A percentile compares a stretch with the other conserved stretches of the same genome.
Conservation (phyloP, 257 asterid genomes). For the Penstemon newberryi region DNA sequence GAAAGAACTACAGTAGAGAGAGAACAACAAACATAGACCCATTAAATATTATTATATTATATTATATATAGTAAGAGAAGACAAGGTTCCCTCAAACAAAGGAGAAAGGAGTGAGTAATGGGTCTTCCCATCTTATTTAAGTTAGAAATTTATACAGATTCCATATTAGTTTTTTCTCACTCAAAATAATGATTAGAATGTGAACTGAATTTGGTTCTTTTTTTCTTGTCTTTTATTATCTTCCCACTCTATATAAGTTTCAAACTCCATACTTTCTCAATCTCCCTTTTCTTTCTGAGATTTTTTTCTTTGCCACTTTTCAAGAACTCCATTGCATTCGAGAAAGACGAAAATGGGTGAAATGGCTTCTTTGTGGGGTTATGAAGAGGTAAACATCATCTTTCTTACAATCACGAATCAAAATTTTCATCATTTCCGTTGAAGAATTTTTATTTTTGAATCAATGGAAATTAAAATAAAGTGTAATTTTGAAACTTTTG, state of each 20-base stretch:
- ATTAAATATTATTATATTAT: not conserved
- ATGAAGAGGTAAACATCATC: slow-evolving; percentile 49
- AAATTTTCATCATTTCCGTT: too few species aligned
- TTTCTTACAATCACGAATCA: too few species aligned
- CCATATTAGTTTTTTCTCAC: slow-evolving; percentile 32
- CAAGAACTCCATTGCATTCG: slow-evolving; percentile 1
- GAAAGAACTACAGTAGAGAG: slow-evolving; percentile 13
- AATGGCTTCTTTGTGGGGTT: slow-evolving; percentile 58
- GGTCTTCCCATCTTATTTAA: slow-evolving; percentile 24
- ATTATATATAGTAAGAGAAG: slow-evolving; percentile 35
- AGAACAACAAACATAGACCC: not conserved
- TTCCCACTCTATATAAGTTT: slow-evolving; percentile 47
- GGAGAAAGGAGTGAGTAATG: slow-evolving; percentile 20
- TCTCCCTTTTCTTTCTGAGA: slow-evolving; percentile 37
- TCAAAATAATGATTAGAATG: slow-evolving; percentile 24
- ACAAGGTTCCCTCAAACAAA: slow-evolving; percentile 35
- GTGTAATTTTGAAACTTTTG: too few species aligned
- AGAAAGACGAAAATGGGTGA: slow-evolving; percentile 45
- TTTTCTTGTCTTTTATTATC: slow-evolving; percentile 33
- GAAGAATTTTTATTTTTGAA: too few species aligned
- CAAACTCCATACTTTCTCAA: slow-evolving; percentile 25
- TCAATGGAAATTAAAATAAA: too few species aligned
- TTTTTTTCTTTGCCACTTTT: slow-evolving; percentile 24
- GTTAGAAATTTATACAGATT: slow-evolving; percentile 40
- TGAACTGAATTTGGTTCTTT: slow-evolving; percentile 37